Evolutionary conservation across 106 monocot genomes (phyloP).

Genomic region (Iris macrosiphon): DNA sequence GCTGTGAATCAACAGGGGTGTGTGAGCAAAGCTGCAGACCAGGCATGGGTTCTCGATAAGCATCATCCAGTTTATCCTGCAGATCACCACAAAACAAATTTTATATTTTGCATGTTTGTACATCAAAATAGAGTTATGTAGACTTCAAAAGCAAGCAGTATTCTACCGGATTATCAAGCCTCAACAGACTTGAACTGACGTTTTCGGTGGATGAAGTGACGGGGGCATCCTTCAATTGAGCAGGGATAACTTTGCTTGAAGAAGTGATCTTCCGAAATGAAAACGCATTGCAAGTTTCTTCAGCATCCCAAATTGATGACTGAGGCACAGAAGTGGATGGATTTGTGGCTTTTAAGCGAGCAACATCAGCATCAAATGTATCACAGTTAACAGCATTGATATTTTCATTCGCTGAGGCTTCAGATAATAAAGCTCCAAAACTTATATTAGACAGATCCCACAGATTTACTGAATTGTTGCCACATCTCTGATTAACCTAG

Average conservation of each 20-base stretch:
- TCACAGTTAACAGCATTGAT: slow-evolving; percentile 31
- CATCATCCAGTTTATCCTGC: background rate
- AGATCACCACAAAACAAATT: no score
- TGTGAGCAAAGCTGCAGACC: background rate
- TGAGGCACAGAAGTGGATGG: slow-evolving; percentile 12
- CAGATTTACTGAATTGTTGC: slow-evolving; percentile 10
- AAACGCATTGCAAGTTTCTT: slow-evolving; percentile 66
- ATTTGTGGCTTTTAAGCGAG: slow-evolving; percentile 24
- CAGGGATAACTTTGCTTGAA: background rate
- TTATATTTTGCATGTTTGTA: no score
- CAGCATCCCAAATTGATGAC: slow-evolving; percentile 57
- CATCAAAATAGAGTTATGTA: background rate
- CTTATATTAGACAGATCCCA: slow-evolving; percentile 60
- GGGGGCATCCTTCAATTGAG: slow-evolving; percentile 9
- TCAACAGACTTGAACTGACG: background rate
- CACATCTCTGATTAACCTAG: slow-evolving; percentile 22
- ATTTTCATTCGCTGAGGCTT: slow-evolving; percentile 23
- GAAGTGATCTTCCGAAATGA: slow-evolving; percentile 25
- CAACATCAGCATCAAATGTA: slow-evolving; percentile 75
- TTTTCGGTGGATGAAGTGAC: background rate
- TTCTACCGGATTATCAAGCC: slow-evolving; percentile 1
- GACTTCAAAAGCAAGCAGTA: background rate
- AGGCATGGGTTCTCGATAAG: background rate
- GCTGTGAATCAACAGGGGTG: slow-evolving; percentile 10
- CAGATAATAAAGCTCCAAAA: slow-evolving; percentile 46